These are phyloP conservation scores for Sporothrix luriei DNA, from an alignment of 2,329 filamentous ascomycete genomes.

Conservation along the genomic window DNA sequence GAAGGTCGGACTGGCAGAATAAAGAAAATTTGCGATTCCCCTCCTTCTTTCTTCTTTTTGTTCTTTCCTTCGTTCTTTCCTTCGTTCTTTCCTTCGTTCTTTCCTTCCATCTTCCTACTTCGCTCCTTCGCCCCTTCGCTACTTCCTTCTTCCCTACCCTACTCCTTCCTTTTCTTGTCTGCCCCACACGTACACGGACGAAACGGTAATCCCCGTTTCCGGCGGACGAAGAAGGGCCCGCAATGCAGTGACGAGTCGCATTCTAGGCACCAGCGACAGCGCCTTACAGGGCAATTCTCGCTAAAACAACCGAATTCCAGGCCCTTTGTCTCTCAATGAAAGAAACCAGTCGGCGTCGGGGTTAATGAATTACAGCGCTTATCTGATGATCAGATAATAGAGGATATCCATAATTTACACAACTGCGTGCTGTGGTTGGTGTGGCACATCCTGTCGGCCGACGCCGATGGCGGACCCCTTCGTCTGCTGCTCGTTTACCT, in stretches of 20 bases:
- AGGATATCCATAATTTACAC: neutral
- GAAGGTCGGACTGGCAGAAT: too few species aligned
- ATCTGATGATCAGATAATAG: conserved; percentile 21
- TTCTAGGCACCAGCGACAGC: neutral
- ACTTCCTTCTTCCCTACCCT: neutral
- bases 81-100: neutral
- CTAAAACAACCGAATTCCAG: neutral
- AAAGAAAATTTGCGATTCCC: too few species aligned
- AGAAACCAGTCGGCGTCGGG: conserved; percentile 4
- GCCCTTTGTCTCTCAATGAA: neutral
- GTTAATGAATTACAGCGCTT: neutral
- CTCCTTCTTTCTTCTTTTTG: too few species aligned
- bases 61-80: neutral
- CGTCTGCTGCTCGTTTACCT: neutral
- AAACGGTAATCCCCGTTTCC: conserved; percentile 7
- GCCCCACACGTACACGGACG: too few species aligned
- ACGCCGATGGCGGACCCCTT: conserved; percentile 19
- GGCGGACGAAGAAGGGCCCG: neutral
- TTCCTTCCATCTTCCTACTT: neutral
- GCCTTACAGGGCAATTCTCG: neutral
- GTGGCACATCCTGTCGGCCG: neutral
- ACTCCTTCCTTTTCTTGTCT: neutral
- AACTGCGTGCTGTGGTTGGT: neutral
- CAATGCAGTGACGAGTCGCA: neutral
- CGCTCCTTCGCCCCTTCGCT: too few species aligned